Evolutionary conservation across 176 grass and related monocot genomes (phyloP).

Genomic region (Carex littledalei): DNA sequence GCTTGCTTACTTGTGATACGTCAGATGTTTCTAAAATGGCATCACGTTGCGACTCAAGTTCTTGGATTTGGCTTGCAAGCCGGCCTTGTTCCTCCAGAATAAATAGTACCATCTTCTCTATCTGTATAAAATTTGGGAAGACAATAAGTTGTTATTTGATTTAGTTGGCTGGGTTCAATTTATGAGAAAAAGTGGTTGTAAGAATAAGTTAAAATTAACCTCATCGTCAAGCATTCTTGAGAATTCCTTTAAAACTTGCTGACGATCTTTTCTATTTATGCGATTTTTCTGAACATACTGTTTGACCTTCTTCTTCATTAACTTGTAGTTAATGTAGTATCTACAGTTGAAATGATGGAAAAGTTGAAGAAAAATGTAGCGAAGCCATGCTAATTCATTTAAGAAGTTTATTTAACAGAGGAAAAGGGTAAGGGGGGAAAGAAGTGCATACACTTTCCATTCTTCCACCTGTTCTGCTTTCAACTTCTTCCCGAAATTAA

Average conservation of each 20-base stretch:
- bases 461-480: slow-evolving; percentile 59
- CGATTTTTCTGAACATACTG: slow-evolving; percentile 73
- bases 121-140: slow-evolving; percentile 38
- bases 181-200: background rate
- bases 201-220: slow-evolving; percentile 31
- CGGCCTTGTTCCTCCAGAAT: slow-evolving; percentile 77
- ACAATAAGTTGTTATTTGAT: background rate
- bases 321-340: slow-evolving; percentile 96
- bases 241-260: slow-evolving; percentile 80
- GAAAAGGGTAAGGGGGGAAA: background rate
- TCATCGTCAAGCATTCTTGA: slow-evolving; percentile 83
- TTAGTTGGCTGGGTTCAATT: background rate
- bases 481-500: slow-evolving; percentile 81
- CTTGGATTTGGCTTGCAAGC: slow-evolving; percentile 74
- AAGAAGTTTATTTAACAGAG: background rate
- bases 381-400: background rate
- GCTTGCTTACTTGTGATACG: slow-evolving; percentile 36
- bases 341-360: slow-evolving; percentile 28
- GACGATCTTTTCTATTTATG: slow-evolving; percentile 35
- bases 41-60: slow-evolving; percentile 39
- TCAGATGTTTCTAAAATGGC: slow-evolving; percentile 37
- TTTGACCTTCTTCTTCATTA: slow-evolving; percentile 99
- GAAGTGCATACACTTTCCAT: slow-evolving; percentile 67
- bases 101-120: slow-evolving; percentile 88
- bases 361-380: background rate